Evolutionary conservation across 208 protist genomes (phyloP), one percentile per base, ranked within the genome.

Genomic region (Acanthamoeba pearcei): DNA sequence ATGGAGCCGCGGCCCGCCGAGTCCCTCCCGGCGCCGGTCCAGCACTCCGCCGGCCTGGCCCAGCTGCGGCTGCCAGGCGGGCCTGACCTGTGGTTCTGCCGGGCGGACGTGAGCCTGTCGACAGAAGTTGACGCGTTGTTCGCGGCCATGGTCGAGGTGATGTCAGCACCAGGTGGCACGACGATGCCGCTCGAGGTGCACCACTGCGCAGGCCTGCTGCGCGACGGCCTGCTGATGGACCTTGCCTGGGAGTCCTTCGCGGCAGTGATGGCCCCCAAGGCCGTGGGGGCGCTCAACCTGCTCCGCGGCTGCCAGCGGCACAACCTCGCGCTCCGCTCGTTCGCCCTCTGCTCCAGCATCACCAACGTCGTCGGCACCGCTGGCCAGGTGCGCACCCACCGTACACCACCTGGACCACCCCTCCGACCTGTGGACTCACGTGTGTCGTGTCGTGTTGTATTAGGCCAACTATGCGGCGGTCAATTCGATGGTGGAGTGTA

Each of bases 401-500:
- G 46, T 13, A 49, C 46, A 49, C 46, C 38, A 42, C 38, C 38
- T 49, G 10, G 46, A 49, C 46, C n/a, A n/a, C n/a, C n/a, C 46
- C 46, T 49, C 46, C 46, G 46, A 49, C 46, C 46, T 49, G 0
- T 49, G 10, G 10, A 12, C 46, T 49, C 0, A 49, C 46, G 55
- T 24, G 55, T 60, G 55, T 24, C 55, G 55, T 24, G 55, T 72
- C 17, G 55, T 15, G 17, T 91, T 35, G 68, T 96, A 35, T 95
- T 91, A 97, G 88, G 88, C 95, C n/a, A 95, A 97, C 82, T 97
- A 97, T 64, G 74, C 74, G n/a, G 95, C 95, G 46, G 96, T 96
- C 32, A 97, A 97, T 57, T 72, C 86, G 29, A 55, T 96, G 13
- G 78, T 97, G 19, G 96, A 97, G 62, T 32, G 64, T 68, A 49